Evolutionary conservation across 305 asterid species (phyloP).

Genomic region (Euphrasia arctica): DNA sequence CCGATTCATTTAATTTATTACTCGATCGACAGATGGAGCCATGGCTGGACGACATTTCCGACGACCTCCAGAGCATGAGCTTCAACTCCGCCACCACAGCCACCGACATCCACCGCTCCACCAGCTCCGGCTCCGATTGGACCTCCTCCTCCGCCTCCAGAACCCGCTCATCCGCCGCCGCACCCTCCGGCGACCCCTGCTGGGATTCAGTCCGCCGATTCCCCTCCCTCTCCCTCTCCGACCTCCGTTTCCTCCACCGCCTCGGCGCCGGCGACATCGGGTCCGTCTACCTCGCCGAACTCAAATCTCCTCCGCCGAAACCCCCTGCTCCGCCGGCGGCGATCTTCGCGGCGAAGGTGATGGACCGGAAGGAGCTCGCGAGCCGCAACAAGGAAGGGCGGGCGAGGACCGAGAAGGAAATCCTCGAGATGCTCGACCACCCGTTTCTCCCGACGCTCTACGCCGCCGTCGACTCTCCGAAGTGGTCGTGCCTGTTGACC

Average conservation of each 20-base stretch:
- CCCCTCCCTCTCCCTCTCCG: conserved; percentile 55
- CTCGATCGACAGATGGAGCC: conserved; percentile 53
- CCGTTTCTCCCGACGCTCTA: conserved; percentile 87
- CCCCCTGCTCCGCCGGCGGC: conserved; percentile 23
- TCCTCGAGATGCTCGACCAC: conserved; percentile 85
- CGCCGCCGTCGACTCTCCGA: conserved; percentile 76
- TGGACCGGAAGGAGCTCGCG: conserved; percentile 86
- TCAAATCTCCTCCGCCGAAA: conserved; percentile 39
- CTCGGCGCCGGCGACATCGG: conserved; percentile 97
- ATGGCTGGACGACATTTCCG: conserved; percentile 61
- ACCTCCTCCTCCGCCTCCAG: conserved; percentile 52
- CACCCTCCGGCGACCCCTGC: conserved; percentile 69
- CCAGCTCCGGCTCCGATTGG: conserved; percentile 86
- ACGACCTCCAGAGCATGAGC: conserved; percentile 90
- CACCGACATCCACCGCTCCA: conserved; percentile 92
- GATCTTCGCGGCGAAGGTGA: conserved; percentile 87
- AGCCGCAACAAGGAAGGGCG: conserved; percentile 88
- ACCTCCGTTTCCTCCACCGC: conserved; percentile 90
- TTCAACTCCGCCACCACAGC: conserved; percentile 88
- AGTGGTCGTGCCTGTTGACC: conserved; percentile 83
- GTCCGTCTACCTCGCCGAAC: conserved; percentile 79
- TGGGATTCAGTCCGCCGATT: conserved; percentile 69
- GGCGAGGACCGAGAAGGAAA: conserved; percentile 83
- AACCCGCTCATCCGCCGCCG: conserved; percentile 36
- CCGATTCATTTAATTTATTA: neutral